Percentiles rank a stretch among this genome's conserved stretches.
phyloP scores from a whole-genome alignment of 805 yeast species.

The Nakazawaea siamensis region DNA sequence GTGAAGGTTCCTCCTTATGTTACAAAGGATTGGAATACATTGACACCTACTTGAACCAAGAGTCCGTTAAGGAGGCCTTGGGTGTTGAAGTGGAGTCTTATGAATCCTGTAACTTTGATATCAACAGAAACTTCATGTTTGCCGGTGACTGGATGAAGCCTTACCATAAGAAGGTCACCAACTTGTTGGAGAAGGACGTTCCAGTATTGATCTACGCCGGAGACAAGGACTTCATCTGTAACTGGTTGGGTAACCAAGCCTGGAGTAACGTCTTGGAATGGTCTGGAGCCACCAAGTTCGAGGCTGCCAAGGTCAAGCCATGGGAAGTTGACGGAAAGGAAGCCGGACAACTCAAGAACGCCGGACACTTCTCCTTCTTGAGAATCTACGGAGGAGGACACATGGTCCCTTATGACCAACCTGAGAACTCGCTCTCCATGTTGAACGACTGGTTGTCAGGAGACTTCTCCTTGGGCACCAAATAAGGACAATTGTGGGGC shows the following conservation, averaged over 20 bases:
- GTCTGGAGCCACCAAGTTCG: constrained; percentile 45
- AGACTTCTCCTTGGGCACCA: constrained; percentile 26
- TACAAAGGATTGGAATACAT: constrained; percentile 42
- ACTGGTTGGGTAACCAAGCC: constrained; percentile 86
- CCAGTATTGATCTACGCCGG: constrained; percentile 93
- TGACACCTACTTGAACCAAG: constrained; percentile 44
- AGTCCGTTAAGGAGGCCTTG: constrained; percentile 42
- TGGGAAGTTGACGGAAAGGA: constrained; percentile 24
- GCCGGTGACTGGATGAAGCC: constrained; percentile 65
- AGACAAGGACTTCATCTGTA: constrained; percentile 87
- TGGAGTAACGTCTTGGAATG: constrained; percentile 70
- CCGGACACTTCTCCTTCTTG: constrained; percentile 63
- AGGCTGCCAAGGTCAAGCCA: constrained; percentile 18
- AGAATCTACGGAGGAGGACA: constrained; percentile 82
- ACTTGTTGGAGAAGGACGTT: constrained; percentile 53
- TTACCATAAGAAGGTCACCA: constrained; percentile 47
- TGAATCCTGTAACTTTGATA: constrained; percentile 42
- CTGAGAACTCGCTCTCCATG: constrained; percentile 61
- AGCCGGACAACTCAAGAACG: constrained; percentile 72
- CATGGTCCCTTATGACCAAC: constrained; percentile 89
- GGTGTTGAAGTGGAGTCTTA: constrained; percentile 48
- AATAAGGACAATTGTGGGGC: neutral
- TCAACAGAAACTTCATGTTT: constrained; percentile 39
- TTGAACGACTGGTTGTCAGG: constrained; percentile 70
- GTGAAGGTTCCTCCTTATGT: constrained; percentile 45